These are phyloP conservation scores for Tulasnella sp. DNA, from an alignment of 768 basidiomycete genomes.

Conservation along the genomic window DNA sequence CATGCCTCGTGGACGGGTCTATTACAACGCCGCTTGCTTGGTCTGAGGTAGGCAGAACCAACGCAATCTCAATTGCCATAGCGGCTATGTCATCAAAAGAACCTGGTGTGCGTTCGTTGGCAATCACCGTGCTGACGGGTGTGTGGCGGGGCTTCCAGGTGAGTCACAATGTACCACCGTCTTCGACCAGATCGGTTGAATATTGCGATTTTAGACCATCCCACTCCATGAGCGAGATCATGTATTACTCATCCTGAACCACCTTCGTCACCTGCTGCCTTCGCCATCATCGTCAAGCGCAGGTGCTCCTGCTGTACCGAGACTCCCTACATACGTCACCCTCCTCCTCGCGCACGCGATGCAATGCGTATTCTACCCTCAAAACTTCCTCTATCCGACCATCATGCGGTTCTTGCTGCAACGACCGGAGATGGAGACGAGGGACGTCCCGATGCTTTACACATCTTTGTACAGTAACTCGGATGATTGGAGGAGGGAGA, in stretches of 20 bases:
- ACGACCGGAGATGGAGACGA: constrained; percentile 65
- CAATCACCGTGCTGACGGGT: constrained; percentile 49
- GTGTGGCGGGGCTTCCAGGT: constrained; percentile 58
- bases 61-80: constrained; percentile 62
- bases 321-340: constrained; percentile 68
- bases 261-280: constrained; percentile 50
- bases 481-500: constrained; percentile 77
- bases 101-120: constrained; percentile 45
- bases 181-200: not conserved
- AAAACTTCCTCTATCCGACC: constrained; percentile 78
- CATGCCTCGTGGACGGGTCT: constrained; percentile 47
- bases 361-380: constrained; percentile 73
- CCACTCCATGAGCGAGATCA: constrained; percentile 73
- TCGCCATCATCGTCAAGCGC: constrained; percentile 25
- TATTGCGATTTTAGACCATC: constrained; percentile 31
- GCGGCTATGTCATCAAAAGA: constrained; percentile 62
- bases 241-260: constrained; percentile 55
- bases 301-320: constrained; percentile 29
- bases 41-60: constrained; percentile 79
- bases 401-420: constrained; percentile 84
- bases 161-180: constrained; percentile 22
- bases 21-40: constrained; percentile 53
- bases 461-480: constrained; percentile 70
- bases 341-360: constrained; percentile 77
- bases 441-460: constrained; percentile 87